Evolutionary conservation across 1,139 yeast species (phyloP).

Genomic region (Yamadazyma spencermartinsiae): DNA sequence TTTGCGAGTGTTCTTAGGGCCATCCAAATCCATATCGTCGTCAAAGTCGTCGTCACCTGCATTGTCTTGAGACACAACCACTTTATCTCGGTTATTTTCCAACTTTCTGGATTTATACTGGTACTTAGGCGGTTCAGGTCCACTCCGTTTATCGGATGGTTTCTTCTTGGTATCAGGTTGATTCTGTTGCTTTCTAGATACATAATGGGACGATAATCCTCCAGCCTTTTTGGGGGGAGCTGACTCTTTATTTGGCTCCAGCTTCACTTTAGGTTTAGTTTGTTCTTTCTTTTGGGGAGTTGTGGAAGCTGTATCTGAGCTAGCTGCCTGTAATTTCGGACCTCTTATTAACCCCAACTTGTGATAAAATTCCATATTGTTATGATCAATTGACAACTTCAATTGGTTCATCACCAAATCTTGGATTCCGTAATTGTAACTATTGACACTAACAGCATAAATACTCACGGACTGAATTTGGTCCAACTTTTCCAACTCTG

Average conservation of each 20-base stretch:
- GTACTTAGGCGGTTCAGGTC: constrained; percentile 19
- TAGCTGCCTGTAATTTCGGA: constrained; percentile 21
- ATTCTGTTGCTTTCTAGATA: constrained; percentile 25
- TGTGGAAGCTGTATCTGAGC: background rate
- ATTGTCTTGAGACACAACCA: constrained; percentile 29
- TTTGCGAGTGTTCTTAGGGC: constrained; percentile 2
- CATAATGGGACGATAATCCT: constrained; percentile 27
- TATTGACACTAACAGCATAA: constrained; percentile 27
- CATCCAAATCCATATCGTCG: constrained; percentile 13
- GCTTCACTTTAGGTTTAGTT: constrained; percentile 5
- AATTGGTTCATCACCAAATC: constrained; percentile 35
- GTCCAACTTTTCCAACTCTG: constrained; percentile 20
- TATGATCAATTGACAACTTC: constrained; percentile 20
- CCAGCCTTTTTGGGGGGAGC: constrained; percentile 14
- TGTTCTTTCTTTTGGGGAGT: background rate
- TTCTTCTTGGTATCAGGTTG: constrained; percentile 10
- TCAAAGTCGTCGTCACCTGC: constrained; percentile 18
- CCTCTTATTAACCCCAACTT: constrained; percentile 38
- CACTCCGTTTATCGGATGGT: constrained; percentile 4
- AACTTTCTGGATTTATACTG: constrained; percentile 43
- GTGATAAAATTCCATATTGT: constrained; percentile 22
- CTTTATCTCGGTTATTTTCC: constrained; percentile 35
- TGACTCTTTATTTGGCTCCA: constrained; percentile 6
- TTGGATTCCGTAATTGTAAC: constrained; percentile 16
- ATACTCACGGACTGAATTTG: constrained; percentile 30